Evolutionary conservation across 1,284 basidiomycete species (phyloP), one percentile per base, ranked within the genome.

Genomic region (Peniophora sp.): DNA sequence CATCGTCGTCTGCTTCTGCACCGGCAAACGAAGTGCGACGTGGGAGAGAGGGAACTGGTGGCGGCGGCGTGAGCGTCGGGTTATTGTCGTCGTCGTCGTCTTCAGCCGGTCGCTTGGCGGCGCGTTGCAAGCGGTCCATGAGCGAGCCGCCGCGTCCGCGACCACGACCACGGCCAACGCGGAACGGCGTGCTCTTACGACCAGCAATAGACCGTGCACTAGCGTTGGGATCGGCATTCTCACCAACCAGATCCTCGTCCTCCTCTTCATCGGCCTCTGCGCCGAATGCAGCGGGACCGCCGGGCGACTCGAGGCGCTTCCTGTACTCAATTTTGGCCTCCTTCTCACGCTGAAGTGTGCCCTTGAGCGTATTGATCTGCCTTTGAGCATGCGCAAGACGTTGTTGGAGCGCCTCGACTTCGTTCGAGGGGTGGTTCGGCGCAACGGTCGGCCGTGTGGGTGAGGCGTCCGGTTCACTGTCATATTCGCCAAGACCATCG

Each of bases 381-480:
- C 88, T 71, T 61, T 92, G 87, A 6, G 90, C 87, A 65, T 92
- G 89, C 12, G 87, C 84, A 35, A 92, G 74, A 24, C 83, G 74
- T 59, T 89, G 84, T 54, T 89, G 84, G 18, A 91, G 69, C 0
- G 81, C 79, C 60, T 91, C 89, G 43, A 90, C 81, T 64, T 92
- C 88, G 62, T 85, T 88, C 60, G 71, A 76, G 37, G 86, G 82
- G 64, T 92, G 79, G 62, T 81, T 85, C 1, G 85, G 76, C 9
- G 82, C 76, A 20, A 81, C 67, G 68, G 85, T 81, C 10, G 75
- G 70, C 46, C 68, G 70, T 12, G 74, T 76, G 3, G 85, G 82
- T 0, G 83, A 84, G 17, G 78, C 75, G 50, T 86, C 76, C 17
- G 88, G 88, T 1, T 81, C 85, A 17, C 76, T 60, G 46, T 68